A percentile compares a stretch with the other conserved stretches of the same genome.
Evolutionary conservation across 2,329 filamentous ascomycete species (phyloP).

Genomic region (Uncinocarpus reesii): DNA sequence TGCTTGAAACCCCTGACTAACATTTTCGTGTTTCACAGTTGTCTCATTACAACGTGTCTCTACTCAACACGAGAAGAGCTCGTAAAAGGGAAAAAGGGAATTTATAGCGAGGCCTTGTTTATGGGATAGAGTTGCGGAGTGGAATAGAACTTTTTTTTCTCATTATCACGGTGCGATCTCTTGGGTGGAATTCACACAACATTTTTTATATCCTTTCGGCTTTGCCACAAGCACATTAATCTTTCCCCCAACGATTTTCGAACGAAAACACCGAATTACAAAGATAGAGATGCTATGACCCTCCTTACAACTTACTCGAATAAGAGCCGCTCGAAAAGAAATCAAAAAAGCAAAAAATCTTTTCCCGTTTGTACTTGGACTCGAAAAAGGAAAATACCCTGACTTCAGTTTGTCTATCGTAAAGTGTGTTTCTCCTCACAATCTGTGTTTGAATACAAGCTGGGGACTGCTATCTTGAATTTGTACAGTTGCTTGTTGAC

Average conservation of each 20-base stretch:
- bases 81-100: constrained; percentile 40
- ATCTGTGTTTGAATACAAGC: constrained; percentile 3
- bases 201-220: constrained; percentile 4
- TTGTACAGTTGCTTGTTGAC: constrained; percentile 8
- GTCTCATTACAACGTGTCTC: constrained; percentile 83
- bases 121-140: constrained; percentile 9
- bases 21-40: constrained; percentile 52
- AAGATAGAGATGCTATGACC: background rate
- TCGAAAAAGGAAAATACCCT: constrained; percentile 8
- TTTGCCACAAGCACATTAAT: constrained; percentile 8
- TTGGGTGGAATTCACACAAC: constrained; percentile 10
- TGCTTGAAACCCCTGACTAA: constrained; percentile 7
- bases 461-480: constrained; percentile 7
- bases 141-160: constrained; percentile 10
- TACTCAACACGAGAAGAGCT: constrained; percentile 81
- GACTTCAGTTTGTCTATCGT: constrained; percentile 1
- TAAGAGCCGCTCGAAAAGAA: background rate
- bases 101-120: constrained; percentile 9
- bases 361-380: constrained; percentile 2
- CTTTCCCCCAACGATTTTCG: constrained; percentile 3
- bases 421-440: constrained; percentile 5
- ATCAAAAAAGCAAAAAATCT: background rate
- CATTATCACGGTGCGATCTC: constrained; percentile 6
- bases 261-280: constrained; percentile 3
- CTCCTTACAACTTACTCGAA: constrained; percentile 2